Evolutionary conservation across 2,329 filamentous ascomycete species (phyloP), one percentile per base, ranked within the genome.

Genomic region (Lasiodiplodia hormozganensis): DNA sequence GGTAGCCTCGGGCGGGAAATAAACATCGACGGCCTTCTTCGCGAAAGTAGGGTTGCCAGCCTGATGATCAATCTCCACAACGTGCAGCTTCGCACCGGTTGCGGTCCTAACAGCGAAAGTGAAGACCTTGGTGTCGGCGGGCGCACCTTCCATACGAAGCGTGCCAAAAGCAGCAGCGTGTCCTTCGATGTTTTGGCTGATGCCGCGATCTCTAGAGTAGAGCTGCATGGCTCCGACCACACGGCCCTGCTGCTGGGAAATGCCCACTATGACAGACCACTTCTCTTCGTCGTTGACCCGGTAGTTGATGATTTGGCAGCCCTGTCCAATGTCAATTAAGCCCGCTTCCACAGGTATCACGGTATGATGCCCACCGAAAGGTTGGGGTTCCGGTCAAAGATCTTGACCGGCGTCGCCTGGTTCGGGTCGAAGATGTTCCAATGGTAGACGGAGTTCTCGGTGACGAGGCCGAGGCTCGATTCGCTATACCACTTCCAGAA

Each of bases 401-500:
- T 85, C 86, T 99, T 97, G 72, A 93, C 88, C 51, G 79, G 79
- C 2, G 94, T 93, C 69, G 90, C 86, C 80, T 96, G 93, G 71
- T 88, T 87, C 64, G 91, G 85, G 78, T 97, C 94, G 78, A 95
- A 95, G 72, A 99, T 93, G 79, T 99, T 93, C 96, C 96, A 99
- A 84, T 99, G 96, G 82, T 94, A 98, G 71, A 99, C 93, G 51
- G 92, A 90, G 71, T 88, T 92, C 69, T 96, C 94, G 72, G 95
- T 98, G 72, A 99, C 92, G 76, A 99, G 85, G 71, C 95, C 96
- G 70, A 99, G 84, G 70, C 90, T 92, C 69, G 87, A 91, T 75
- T 97, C 93, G 82, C 90, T 97, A 82, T 96, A 93, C 96, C 96
- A 99, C 84, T 97, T 97, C 96, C 96, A 99, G 86, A 97, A 99